These are phyloP conservation scores for Suhomyces pyralidae DNA, from an alignment of 805 yeast species.

Conservation along the genomic window DNA sequence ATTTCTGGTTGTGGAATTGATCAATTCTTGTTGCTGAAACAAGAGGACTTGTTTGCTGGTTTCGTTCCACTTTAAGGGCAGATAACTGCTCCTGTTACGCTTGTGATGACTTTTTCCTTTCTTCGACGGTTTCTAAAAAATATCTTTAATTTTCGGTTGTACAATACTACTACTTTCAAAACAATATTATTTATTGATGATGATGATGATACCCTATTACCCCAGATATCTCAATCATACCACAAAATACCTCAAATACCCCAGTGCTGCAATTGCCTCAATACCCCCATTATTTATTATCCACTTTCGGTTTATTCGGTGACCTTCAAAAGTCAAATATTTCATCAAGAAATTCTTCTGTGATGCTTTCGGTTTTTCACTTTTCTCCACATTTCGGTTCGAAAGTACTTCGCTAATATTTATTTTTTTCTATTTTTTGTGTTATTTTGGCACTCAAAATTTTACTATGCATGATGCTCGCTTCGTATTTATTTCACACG, in stretches of 20 bases:
- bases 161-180: constrained; percentile 1
- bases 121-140: not conserved
- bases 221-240: not conserved
- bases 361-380: not conserved
- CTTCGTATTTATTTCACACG: not conserved
- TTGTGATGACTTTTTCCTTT: constrained; percentile 1
- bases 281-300: not conserved
- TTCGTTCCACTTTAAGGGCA: constrained; percentile 15
- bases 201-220: constrained; percentile 4
- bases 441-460: not conserved
- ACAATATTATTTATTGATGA: not conserved
- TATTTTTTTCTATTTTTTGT: not conserved
- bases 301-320: not conserved
- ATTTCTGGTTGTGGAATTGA: constrained; percentile 17
- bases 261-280: not conserved
- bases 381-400: not conserved
- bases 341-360: not conserved
- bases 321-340: not conserved
- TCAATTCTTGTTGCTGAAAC: constrained; percentile 21
- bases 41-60: constrained; percentile 27
- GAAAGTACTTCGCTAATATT: not conserved
- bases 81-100: not conserved
- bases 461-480: not conserved
- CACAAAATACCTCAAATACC: not conserved
- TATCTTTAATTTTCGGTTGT: constrained; percentile 6